Evolutionary conservation across 1,284 basidiomycete genomes (phyloP).

Genomic region (Pseudozyma tsukubaensis): DNA sequence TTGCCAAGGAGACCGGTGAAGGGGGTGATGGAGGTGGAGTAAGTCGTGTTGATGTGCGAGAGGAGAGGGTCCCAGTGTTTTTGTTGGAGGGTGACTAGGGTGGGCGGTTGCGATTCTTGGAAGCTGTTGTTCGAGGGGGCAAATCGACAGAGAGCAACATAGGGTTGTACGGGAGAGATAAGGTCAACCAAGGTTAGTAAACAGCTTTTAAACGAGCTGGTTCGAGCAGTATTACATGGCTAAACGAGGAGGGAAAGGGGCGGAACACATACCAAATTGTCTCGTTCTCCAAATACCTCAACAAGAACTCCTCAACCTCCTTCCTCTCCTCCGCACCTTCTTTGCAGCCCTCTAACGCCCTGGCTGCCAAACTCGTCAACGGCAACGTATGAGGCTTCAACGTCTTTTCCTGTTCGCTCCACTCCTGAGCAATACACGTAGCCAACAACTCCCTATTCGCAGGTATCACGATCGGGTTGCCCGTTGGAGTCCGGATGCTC

Average conservation of each 20-base stretch:
- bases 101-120: slow-evolving; percentile 80
- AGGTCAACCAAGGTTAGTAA: not conserved
- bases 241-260: not conserved
- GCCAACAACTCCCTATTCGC: slow-evolving; percentile 79
- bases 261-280: slow-evolving; percentile 81
- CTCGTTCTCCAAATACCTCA: slow-evolving; percentile 93
- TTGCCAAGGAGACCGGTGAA: slow-evolving; percentile 49
- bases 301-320: slow-evolving; percentile 79
- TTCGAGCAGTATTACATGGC: not conserved
- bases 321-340: slow-evolving; percentile 74
- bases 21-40: slow-evolving; percentile 68
- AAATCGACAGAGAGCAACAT: not conserved
- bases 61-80: slow-evolving; percentile 90
- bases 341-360: slow-evolving; percentile 85
- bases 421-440: slow-evolving; percentile 89
- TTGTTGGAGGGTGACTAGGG: slow-evolving; percentile 83
- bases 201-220: not conserved
- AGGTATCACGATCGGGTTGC: slow-evolving; percentile 80
- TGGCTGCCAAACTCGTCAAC: slow-evolving; percentile 83
- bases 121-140: slow-evolving; percentile 74
- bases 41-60: slow-evolving; percentile 80
- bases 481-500: slow-evolving; percentile 86
- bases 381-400: slow-evolving; percentile 92
- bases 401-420: slow-evolving; percentile 89
- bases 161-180: not conserved